Evolutionary conservation across 306 rosid genomes (phyloP), one percentile per base, ranked within the genome.

Genomic region (Citrullus mucosospermus): DNA sequence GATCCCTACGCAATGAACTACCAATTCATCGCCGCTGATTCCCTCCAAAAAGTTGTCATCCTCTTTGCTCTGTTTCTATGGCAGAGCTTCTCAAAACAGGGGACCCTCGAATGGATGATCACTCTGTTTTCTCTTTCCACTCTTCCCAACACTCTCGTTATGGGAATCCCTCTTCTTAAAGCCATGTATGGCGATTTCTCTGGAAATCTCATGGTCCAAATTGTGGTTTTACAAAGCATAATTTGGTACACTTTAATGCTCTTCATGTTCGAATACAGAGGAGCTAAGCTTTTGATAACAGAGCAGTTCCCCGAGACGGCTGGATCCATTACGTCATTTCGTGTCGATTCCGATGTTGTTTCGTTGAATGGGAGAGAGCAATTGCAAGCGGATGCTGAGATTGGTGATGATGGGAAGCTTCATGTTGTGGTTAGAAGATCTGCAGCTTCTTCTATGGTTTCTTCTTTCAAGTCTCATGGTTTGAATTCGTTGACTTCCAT

Each of bases 261-360:
- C 0, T 86, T 93, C 84, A 63, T 93, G 93, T 93, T 89, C 76
- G 98, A 93, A 80, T 91, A 88, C 71, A 82, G 97, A 55, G 98
- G 90, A 20, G 98, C 98, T 4, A 93, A 85, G 82, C 90, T 90
- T 18, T 87, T 93, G 46, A 89, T 93, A 22, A 36, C 92, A 10
- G 93, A 91, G 75, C 95, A 93, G 84, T 91, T 93, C 61, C 97
- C 98, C 0, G 93, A 87, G 75, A 91, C 92, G 3, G 98, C 98
- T 1, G 98, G 88, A 11, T 91, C 93, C 5, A 93, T 93, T 10
- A 88, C 95, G 0, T 89, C 95, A 9, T 87, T 93, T 80, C 82
- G 84, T 53, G 93, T 93, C 43, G 98, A 90, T 56, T 88, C 93
- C 0, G 98, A 93, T 70, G 93, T 93, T 15, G 83, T 93, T 34